Conservation (phyloP, 2,329 filamentous ascomycete species). For the Cladosporium sp. region DNA sequence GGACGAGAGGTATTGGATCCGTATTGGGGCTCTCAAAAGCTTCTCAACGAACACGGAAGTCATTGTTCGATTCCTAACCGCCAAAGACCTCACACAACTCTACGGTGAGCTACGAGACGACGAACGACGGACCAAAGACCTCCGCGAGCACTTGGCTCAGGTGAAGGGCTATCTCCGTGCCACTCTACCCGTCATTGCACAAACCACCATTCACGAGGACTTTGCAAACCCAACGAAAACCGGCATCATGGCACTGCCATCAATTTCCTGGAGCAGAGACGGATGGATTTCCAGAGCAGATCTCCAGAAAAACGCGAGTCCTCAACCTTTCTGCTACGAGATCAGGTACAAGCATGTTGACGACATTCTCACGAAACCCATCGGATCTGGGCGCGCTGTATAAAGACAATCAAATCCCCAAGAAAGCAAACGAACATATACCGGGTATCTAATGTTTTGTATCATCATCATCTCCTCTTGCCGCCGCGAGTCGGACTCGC, state of each 20-base stretch:
- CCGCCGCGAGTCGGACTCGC: constrained; percentile 24
- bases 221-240: neutral
- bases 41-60: neutral
- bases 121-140: too few species aligned
- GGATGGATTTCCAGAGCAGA: constrained; percentile 11
- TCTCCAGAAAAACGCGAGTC: neutral
- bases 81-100: neutral
- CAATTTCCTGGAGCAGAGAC: constrained; percentile 21
- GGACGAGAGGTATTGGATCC: constrained; percentile 55
- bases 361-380: neutral
- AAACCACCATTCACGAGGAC: too few species aligned
- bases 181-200: constrained; percentile 34
- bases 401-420: too few species aligned
- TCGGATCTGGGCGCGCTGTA: neutral
- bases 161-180: constrained; percentile 35
- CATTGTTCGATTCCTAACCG: constrained; percentile 37
- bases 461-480: constrained; percentile 23
- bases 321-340: constrained; percentile 19
- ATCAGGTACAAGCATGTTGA: constrained; percentile 17
- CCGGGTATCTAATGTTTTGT: neutral
- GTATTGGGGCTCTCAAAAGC: constrained; percentile 29
- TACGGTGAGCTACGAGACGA: too few species aligned
- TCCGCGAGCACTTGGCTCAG: constrained; percentile 12
- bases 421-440: neutral
- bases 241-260: constrained; percentile 28